Base-by-base conservation (phyloP, 352 stramenopile genomes). In the Globisporangium canariense region DNA sequence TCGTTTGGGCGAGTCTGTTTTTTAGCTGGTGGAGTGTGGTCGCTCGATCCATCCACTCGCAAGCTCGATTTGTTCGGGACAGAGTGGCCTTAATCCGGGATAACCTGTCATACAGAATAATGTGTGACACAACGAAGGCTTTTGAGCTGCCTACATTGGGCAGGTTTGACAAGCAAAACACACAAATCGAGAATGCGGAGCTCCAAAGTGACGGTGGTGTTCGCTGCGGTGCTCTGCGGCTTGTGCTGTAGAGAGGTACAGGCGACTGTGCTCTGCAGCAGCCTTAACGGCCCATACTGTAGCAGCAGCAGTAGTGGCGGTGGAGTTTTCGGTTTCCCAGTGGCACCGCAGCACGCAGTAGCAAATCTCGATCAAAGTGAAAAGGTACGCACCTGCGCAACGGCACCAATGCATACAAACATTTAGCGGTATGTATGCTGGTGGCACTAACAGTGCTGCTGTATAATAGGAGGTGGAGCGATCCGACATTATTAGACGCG, bases 241-340 rank as follows among this genome's bases (percentile, higher is more conserved):
- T 38, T 41, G 22, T 30, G 32, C 32, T 63, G 40, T 13, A 22
- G 13, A 36, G 50, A 52, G 22, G 11, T 34, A n/a, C n/a, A 28
- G 16, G 11, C 45, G n/a, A 30, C 41, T 2, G 25, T 14, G 8
- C 54, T 58, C 8, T 93, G 83, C 64, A 93, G 81, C 64, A 91
- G 81, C 40, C 69, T 87, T 11, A 91, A 84, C n/a, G 83, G 83
- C 14, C 83, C 83, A 25, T 93, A 79, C 45, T 93, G 83, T 32
- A 57, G 79, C 1, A 71, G 9, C 34, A 59, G 79, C 1, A 71
- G 16, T 1, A 28, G 38, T 3, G 69, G 49, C 30, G 49, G 79
- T 0, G 69, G 14, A 16, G 32, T 62, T 3, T 46, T 56, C 25
- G 69, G 69, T 38, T 80, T 83, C 54, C 58, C 66, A 43, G 16